Conservation (phyloP, 208 protist genomes). For the Leishmania tarentolae region DNA sequence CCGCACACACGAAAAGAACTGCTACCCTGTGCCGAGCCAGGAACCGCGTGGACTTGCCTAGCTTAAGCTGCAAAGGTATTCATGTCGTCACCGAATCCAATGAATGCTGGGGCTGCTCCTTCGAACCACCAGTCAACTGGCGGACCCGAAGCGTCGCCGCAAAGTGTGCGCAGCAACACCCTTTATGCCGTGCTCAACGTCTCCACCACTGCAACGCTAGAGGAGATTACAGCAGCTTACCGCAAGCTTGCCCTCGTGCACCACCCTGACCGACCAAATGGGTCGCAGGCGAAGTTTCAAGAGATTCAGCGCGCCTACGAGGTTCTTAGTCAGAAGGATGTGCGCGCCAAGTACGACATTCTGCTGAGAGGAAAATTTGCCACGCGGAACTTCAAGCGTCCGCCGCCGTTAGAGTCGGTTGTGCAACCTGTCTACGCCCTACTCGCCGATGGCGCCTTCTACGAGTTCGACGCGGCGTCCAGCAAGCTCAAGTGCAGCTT, state of each 20-base stretch:
- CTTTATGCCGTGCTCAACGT: constrained; percentile 84
- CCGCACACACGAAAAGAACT: neutral
- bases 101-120: neutral
- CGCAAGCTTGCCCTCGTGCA: constrained; percentile 68
- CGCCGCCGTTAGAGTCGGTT: constrained; percentile 41
- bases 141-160: neutral
- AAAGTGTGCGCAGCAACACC: constrained; percentile 20
- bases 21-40: neutral
- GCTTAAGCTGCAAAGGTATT: neutral
- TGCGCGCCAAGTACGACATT: constrained; percentile 94
- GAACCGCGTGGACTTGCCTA: too few relatives aligned
- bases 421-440: constrained; percentile 49
- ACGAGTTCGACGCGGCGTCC: constrained; percentile 80
- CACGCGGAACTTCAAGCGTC: constrained; percentile 62
- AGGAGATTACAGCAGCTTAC: constrained; percentile 88
- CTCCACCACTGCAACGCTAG: constrained; percentile 48
- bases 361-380: constrained; percentile 26
- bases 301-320: constrained; percentile 96
- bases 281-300: constrained; percentile 76
- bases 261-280: constrained; percentile 87
- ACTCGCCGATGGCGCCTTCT: constrained; percentile 69
- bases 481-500: constrained; percentile 63
- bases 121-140: neutral
- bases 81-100: constrained; percentile 12
- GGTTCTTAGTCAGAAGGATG: constrained; percentile 91